Evolutionary conservation across 2,329 filamentous ascomycete species (phyloP).

Genomic region (Beauveria rudraprayagi): DNA sequence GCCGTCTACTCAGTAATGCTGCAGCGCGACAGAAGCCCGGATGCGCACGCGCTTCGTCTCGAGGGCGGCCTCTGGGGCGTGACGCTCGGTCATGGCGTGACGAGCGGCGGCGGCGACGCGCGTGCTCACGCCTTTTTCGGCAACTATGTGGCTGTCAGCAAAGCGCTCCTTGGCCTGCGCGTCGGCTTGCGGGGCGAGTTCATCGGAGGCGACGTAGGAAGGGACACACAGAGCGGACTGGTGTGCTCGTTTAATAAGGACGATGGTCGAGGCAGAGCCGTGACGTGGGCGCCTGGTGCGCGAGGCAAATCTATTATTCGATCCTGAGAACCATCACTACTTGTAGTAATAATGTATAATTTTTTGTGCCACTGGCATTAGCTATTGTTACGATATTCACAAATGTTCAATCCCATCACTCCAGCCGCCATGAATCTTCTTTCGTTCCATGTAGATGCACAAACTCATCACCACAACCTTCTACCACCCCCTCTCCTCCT

Average conservation of each 20-base stretch:
- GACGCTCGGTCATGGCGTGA: constrained; percentile 50
- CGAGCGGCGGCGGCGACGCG: constrained; percentile 22
- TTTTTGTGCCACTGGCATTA: neutral
- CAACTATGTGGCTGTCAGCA: constrained; percentile 35
- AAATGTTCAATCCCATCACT: neutral
- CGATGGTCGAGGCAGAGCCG: neutral
- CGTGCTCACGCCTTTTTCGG: constrained; percentile 49
- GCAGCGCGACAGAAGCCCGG: constrained; percentile 32
- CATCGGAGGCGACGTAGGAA: constrained; percentile 34
- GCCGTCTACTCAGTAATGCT: constrained; percentile 50
- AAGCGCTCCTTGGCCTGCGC: constrained; percentile 29
- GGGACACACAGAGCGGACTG: constrained; percentile 30
- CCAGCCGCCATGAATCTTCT: too few species aligned
- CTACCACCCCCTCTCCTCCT: constrained; percentile 25
- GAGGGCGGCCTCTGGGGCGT: constrained; percentile 41
- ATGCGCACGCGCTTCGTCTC: constrained; percentile 43
- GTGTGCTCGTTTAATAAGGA: constrained; percentile 25
- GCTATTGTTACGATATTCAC: neutral
- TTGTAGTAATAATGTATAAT: neutral
- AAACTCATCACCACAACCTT: neutral
- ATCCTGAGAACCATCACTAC: neutral
- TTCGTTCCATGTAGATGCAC: neutral
- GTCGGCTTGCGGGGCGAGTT: constrained; percentile 32
- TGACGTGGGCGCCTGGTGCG: constrained; percentile 20
- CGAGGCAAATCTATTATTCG: neutral